Base-by-base conservation (phyloP, 495 filamentous ascomycete genomes). In the Talaromyces nanjingensis region DNA sequence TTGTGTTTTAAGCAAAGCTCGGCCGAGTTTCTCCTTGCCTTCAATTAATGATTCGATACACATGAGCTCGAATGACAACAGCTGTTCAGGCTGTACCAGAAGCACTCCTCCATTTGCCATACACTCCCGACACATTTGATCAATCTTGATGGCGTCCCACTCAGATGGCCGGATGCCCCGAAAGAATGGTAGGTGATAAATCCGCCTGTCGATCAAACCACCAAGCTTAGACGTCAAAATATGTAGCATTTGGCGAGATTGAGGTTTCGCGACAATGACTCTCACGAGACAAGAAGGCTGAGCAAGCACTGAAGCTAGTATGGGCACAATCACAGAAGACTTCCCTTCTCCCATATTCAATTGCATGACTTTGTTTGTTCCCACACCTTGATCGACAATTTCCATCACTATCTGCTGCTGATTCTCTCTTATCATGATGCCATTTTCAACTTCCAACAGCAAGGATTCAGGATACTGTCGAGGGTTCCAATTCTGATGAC, bases 271-370 rank as follows among this genome's bases (percentile, higher is more conserved):
- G 16, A 89, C 86, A 9, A 90, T 70, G 0, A 89, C 79, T 11
- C 86, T 71, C 0, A 84, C 80, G 1, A 90, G 72, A 22, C 72
- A 75, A 0, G 63, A 65, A 0, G 74, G 74, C 63, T 89, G 70
- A 2, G 85, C 85, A 9, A 89, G 68, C 1, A 73, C 70, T 0
- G 79, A 74, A 9, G 84, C 77, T 6, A 86, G 80, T 25, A 86
- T 80, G 1, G 87, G 87, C 0, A 89, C 78, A 60, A 90, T 87
- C 4, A 89, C 84, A 0, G 84, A 85, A 0, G 85, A 86, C 65
- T 91, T 91, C 0, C 87, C 87, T 70, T 87, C 81, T 1, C 87
- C 87, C 87, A 90, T 89, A 67, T 88, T 89, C 31, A 90, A 71
- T 67, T 90, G 87, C 71, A 89, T 78, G 18, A 86, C 81, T 0